These are phyloP conservation scores for Dicorynia guianensis DNA, from an alignment of 306 rosid species.

Conservation along the genomic window DNA sequence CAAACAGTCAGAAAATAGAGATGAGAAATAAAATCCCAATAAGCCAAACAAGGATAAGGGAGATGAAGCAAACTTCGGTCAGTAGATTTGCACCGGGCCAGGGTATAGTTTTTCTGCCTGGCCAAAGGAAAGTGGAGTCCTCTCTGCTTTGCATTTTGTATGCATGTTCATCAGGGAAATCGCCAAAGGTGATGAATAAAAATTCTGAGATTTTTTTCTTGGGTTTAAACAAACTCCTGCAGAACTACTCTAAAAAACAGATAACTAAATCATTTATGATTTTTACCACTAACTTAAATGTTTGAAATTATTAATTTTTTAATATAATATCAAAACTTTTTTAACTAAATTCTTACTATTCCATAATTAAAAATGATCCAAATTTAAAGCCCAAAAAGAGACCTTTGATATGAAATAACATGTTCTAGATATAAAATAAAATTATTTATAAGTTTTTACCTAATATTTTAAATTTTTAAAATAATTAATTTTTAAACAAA, in stretches of 20 bases:
- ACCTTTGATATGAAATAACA: too few species aligned
- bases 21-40: not conserved
- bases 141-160: slow-evolving; percentile 45
- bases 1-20: slow-evolving; percentile 24
- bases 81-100: slow-evolving; percentile 56
- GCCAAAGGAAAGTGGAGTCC: slow-evolving; percentile 42
- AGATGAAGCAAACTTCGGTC: slow-evolving; percentile 58
- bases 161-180: slow-evolving; percentile 48
- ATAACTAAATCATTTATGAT: too few species aligned
- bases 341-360: too few species aligned
- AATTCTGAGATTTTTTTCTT: slow-evolving; percentile 57
- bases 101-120: slow-evolving; percentile 43
- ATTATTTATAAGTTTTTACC: too few species aligned
- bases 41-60: slow-evolving; percentile 28
- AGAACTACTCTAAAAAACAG: slow-evolving; percentile 28
- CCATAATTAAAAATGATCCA: too few species aligned
- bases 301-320: too few species aligned
- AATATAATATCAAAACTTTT: too few species aligned
- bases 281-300: too few species aligned
- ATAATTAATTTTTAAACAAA: too few species aligned
- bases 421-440: too few species aligned
- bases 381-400: too few species aligned
- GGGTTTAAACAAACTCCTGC: slow-evolving; percentile 72
- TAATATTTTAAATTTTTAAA: too few species aligned
- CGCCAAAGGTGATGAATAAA: slow-evolving; percentile 61